Evolutionary conservation across 75 land plant genomes (phyloP), one percentile per base, ranked within the genome.

Genomic region (Picea sitchensis): DNA sequence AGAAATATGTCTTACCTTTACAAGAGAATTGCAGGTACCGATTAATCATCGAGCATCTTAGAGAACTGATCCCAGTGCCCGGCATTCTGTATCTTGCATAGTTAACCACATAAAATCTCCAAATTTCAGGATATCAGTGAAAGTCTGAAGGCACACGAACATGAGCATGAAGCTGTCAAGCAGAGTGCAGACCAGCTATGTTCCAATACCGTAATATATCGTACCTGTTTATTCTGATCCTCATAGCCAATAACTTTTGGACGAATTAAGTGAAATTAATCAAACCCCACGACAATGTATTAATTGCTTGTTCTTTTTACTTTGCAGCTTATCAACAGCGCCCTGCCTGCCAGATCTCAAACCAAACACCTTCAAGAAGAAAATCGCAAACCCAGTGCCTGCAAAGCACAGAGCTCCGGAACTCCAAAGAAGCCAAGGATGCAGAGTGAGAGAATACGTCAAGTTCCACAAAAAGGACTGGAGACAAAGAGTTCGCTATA

Each of bases 21-120:
- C 64, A 5, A 79, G 81, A 67, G 80, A 88, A 51, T 68, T 88
- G 71, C 72, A 88, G 90, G 90, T 82, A 79, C 73, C 20, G 1
- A 7, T 47, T 7, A 68, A 14, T 67, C 18, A 41, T 2, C 12
- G 18, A 51, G 9, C n/a, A 69, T 69, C 41, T 20, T 9, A 18
- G 18, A 14, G 67, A 32, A 65, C 32, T 65, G 14, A 3, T 14
- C 17, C 34, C 38, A 15, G 3, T 65, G 47, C n/a, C 8, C 2
- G 11, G 21, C 51, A 18, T 38, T 17, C 20, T 69, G 4, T 18
- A 41, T 41, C 38, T 17, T 69, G 18, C 47, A 7, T 69, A 41
- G 18, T 64, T 64, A 69, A 69, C 9, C 15, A 47, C 11, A 69
- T 41, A 11, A 38, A 41, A 6, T 4, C 21, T 69, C 0, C 73